Evolutionary conservation across 1,284 basidiomycete species (phyloP), one percentile per base, ranked within the genome.

Genomic region (Cutaneotrichosporon sp.): DNA sequence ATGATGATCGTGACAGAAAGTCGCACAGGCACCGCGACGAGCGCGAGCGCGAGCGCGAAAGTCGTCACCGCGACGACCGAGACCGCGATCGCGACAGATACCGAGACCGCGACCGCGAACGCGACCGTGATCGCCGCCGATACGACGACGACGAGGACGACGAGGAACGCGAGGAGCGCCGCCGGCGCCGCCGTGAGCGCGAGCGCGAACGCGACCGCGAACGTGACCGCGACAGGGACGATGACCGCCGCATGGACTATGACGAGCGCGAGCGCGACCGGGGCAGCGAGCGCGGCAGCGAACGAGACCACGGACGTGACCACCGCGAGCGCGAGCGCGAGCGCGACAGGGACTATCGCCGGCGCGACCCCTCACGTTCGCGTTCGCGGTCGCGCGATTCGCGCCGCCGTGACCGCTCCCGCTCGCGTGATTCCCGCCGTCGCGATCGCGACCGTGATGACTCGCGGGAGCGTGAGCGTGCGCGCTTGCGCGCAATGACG

Each of bases 21-120:
- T 58, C 59, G 10, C 59, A 62, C 37, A 59, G 60, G 34, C 63
- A 66, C 49, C 62, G 66, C 23, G 53, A 58, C 43, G 77, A 84
- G n/a, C 77, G 83, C 37, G 79, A 84, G 54, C 84, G 83, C 68
- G 51, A 62, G 23, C 55, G 58, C 17, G 58, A n/a, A n/a, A n/a
- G n/a, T n/a, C n/a, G n/a, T n/a, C n/a, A 57, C 26, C 78, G 83
- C 36, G 79, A 84, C 55, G 84, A 84, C 69, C 77, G 84, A 39
- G 47, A 59, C 37, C 54, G 56, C 21, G 60, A 60, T 13, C 56
- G 58, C 4, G 84, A 84, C 68, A 77, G 84, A 33, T 48, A 62
- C 45, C 39, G 61, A 21, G 60, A 66, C 45, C 54, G 63, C 20
- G 68, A 69, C 38, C 55, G 64, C 22, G 69, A 70, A 22, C 61